phyloP scores from a whole-genome alignment of 768 basidiomycete genomes.

The Macrolepiota fuliginosa region DNA sequence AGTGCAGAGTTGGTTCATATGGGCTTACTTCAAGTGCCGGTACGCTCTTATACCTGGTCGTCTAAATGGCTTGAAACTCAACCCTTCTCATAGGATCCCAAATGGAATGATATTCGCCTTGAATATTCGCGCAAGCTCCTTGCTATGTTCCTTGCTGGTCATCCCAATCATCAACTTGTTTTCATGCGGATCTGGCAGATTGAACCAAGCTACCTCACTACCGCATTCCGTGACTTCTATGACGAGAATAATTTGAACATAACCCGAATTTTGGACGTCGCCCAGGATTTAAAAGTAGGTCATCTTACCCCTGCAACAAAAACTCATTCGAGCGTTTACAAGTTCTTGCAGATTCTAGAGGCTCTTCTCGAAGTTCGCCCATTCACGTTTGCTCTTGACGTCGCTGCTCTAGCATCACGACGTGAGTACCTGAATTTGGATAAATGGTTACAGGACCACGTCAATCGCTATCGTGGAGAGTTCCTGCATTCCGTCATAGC shows the following conservation, averaged over 20 bases:
- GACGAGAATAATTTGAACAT: constrained; percentile 91
- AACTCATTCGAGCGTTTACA: constrained; percentile 7
- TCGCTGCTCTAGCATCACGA: constrained; percentile 90
- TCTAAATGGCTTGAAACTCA: not conserved
- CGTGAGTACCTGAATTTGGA: constrained; percentile 94
- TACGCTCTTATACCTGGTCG: constrained; percentile 38
- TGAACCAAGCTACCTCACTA: constrained; percentile 79
- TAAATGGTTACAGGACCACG: constrained; percentile 93
- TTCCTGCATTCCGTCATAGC: constrained; percentile 86
- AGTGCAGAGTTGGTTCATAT: constrained; percentile 94
- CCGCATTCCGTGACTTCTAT: constrained; percentile 90
- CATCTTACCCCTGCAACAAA: not conserved
- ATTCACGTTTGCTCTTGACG: constrained; percentile 88
- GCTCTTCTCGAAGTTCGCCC: constrained; percentile 88
- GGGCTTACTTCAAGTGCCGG: constrained; percentile 87
- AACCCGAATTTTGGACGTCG: constrained; percentile 91
- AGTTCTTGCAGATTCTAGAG: constrained; percentile 70
- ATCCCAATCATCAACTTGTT: constrained; percentile 94
- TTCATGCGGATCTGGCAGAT: constrained; percentile 97
- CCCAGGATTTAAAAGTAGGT: constrained; percentile 88
- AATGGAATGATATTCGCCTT: constrained; percentile 86
- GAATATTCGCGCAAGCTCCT: constrained; percentile 86
- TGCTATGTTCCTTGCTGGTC: constrained; percentile 86
- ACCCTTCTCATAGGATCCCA: constrained; percentile 49
- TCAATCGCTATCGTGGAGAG: constrained; percentile 75